phyloP scores from a whole-genome alignment of 1,284 basidiomycete genomes.

The Anthracocystis setariae region DNA sequence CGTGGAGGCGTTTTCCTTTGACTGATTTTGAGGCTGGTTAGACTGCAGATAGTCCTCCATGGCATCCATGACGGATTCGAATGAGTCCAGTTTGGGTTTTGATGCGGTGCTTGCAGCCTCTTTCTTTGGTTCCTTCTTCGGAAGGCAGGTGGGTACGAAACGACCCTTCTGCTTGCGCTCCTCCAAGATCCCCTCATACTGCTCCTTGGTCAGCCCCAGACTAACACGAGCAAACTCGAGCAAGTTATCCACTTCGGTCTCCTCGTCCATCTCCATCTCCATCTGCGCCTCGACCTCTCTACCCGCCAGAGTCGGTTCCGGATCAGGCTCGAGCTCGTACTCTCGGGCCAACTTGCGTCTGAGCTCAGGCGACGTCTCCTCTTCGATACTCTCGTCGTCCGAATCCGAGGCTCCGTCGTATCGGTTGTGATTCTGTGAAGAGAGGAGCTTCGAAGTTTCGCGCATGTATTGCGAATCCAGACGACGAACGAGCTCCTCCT shows the following conservation, averaged over 20 bases:
- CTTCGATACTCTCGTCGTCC: conserved; percentile 31
- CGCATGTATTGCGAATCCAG: conserved; percentile 47
- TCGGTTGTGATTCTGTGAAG: conserved; percentile 22
- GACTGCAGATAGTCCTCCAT: conserved; percentile 28
- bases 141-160: conserved; percentile 28
- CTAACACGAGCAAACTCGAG: conserved; percentile 52
- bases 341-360: conserved; percentile 20
- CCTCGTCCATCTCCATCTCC: conserved; percentile 16
- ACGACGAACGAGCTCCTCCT: conserved; percentile 23
- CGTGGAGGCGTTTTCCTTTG: too few species aligned
- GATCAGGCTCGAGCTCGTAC: conserved; percentile 37
- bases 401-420: conserved; percentile 52
- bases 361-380: conserved; percentile 31
- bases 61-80: conserved; percentile 39
- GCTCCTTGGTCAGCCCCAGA: conserved; percentile 46
- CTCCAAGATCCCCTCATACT: conserved; percentile 46
- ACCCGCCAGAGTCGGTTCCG: neutral
- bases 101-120: neutral
- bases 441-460: conserved; percentile 26
- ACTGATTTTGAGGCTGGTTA: neutral
- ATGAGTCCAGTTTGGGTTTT: conserved; percentile 23
- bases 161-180: conserved; percentile 33
- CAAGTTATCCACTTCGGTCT: conserved; percentile 43
- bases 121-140: neutral
- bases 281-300: conserved; percentile 5